Conservation (phyloP, 106 monocot species). For the Posidonia australis region DNA sequence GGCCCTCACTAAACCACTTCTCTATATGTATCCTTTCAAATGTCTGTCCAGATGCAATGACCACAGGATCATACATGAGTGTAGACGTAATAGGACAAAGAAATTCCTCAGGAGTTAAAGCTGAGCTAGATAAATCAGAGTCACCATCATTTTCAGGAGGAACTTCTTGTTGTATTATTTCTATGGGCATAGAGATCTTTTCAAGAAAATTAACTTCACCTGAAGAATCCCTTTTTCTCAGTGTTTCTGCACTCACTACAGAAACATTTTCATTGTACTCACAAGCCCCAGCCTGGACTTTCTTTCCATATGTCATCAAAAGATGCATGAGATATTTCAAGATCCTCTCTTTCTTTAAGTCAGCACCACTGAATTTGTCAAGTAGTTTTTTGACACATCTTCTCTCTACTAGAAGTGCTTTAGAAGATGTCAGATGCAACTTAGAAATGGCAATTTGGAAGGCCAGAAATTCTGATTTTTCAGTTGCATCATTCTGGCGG, state of each 20-base stretch:
- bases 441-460: constrained; percentile 46
- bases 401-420: constrained; percentile 68
- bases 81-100: constrained; percentile 69
- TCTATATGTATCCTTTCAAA: constrained; percentile 64
- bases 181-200: neutral
- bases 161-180: neutral
- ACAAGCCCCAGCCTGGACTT: constrained; percentile 13
- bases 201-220: constrained; percentile 7
- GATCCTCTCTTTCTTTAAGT: constrained; percentile 48
- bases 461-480: constrained; percentile 46
- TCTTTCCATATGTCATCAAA: constrained; percentile 53
- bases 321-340: constrained; percentile 55
- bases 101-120: constrained; percentile 55
- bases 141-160: neutral
- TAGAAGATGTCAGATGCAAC: constrained; percentile 54
- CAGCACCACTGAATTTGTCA: constrained; percentile 26
- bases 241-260: constrained; percentile 1
- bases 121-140: constrained; percentile 5
- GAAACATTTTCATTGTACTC: constrained; percentile 19
- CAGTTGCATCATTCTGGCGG: constrained; percentile 29
- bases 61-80: constrained; percentile 85
- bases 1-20: constrained; percentile 80
- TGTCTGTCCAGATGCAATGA: constrained; percentile 85
- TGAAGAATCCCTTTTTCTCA: constrained; percentile 1
- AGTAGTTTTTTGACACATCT: constrained; percentile 63